Conservation (phyloP, 2,329 filamentous ascomycete species). For the Nothophaeocryptopus gaeumannii region DNA sequence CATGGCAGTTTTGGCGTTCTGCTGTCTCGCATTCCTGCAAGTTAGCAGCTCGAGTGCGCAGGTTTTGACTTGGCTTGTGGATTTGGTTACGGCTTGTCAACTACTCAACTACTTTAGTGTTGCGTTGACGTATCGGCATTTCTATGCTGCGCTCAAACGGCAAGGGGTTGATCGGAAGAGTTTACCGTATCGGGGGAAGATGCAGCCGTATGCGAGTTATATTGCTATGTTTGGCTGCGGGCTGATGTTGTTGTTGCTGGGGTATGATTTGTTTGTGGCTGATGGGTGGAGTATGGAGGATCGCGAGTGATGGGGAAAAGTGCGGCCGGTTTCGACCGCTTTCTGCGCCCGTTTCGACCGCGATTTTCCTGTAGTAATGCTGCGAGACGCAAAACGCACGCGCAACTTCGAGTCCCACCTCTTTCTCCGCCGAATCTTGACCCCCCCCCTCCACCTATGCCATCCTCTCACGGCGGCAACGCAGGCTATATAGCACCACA, state of each 20-base stretch:
- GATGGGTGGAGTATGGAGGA: slow-evolving; percentile 41
- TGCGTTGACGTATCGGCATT: slow-evolving; percentile 54
- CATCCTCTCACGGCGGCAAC: no score
- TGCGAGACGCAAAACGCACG: no score
- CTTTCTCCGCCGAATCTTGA: no score
- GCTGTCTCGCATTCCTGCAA: slow-evolving; percentile 30
- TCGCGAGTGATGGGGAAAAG: no score
- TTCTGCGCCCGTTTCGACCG: no score
- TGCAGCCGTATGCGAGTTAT: slow-evolving; percentile 56
- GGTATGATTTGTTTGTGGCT: slow-evolving; percentile 41
- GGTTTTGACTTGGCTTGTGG: slow-evolving; percentile 41
- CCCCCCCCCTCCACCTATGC: no score
- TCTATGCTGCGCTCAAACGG: slow-evolving; percentile 51
- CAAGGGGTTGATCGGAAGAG: slow-evolving; percentile 49
- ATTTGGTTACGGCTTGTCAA: slow-evolving; percentile 54
- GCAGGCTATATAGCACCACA: no score
- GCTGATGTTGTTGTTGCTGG: slow-evolving; percentile 47
- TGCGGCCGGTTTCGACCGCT: no score
- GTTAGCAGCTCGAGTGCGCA: slow-evolving; percentile 23
- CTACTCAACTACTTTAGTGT: slow-evolving; percentile 62
- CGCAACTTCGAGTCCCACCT: no score
- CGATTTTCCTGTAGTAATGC: no score
- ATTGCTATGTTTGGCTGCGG: slow-evolving; percentile 20
- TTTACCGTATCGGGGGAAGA: slow-evolving; percentile 50
- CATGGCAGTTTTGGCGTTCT: slow-evolving; percentile 40